Percentiles rank a stretch among this genome's conserved stretches.
phyloP scores from a whole-genome alignment of 306 rosid genomes.

The peach (Prunus persica) region DNA sequence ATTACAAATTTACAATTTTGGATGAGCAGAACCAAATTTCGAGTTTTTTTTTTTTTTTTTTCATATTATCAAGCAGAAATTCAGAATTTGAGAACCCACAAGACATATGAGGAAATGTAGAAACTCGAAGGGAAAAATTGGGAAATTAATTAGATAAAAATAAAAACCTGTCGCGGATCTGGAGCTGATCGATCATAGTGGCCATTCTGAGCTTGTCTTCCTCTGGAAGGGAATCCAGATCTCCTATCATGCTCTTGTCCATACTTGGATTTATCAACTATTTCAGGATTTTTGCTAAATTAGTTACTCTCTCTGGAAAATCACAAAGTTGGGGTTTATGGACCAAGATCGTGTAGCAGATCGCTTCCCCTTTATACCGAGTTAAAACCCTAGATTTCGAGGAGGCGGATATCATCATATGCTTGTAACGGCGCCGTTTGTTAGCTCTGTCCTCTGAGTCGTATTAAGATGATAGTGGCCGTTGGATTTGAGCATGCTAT shows the following conservation, averaged over 20 bases:
- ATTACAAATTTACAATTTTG: background rate
- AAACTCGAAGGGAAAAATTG: background rate
- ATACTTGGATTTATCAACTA: conserved; percentile 16
- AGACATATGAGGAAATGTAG: background rate
- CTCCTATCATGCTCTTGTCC: conserved; percentile 81
- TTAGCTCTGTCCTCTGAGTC: background rate
- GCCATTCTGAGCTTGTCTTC: conserved; percentile 68
- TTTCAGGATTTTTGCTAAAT: background rate
- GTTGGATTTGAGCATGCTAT: background rate
- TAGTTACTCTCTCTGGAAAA: background rate
- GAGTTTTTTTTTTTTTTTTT: too few relatives aligned
- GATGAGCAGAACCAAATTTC: background rate
- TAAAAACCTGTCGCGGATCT: conserved; percentile 67
- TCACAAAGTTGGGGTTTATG: background rate
- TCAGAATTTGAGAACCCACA: background rate
- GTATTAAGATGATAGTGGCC: background rate
- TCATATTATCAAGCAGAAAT: background rate
- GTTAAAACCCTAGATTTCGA: conserved; percentile 12
- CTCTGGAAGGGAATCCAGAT: conserved; percentile 56
- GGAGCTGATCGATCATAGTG: conserved; percentile 74
- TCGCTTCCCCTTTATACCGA: background rate
- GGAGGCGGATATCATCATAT: background rate
- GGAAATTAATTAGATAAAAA: background rate
- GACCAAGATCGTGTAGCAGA: background rate
- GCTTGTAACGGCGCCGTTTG: background rate